phyloP scores from a whole-genome alignment of 768 basidiomycete genomes.

The Suillus subluteus region DNA sequence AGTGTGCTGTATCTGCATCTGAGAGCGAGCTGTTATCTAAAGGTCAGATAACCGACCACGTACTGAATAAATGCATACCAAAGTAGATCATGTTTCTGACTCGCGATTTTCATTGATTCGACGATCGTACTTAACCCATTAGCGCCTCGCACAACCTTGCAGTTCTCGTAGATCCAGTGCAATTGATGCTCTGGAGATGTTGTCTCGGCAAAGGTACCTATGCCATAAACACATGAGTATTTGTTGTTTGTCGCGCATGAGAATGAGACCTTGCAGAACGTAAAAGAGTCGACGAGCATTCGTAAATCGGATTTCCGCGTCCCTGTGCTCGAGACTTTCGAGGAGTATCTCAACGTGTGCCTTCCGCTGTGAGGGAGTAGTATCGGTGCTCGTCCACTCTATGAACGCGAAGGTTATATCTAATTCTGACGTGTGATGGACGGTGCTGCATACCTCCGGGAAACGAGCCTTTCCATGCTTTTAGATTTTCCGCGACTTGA shows the following conservation, averaged over 20 bases:
- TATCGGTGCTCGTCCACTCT: constrained; percentile 79
- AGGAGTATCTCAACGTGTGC: constrained; percentile 79
- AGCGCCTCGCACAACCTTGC: constrained; percentile 78
- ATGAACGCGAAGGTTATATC: constrained; percentile 7
- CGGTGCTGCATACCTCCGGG: constrained; percentile 57
- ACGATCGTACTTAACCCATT: constrained; percentile 85
- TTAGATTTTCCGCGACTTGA: constrained; percentile 84
- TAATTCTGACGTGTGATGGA: constrained; percentile 7
- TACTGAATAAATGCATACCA: constrained; percentile 49
- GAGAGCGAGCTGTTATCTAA: constrained; percentile 62
- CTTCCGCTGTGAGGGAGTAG: constrained; percentile 60
- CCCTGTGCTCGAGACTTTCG: constrained; percentile 85
- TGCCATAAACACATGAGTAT: constrained; percentile 17
- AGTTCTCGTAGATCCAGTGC: constrained; percentile 95
- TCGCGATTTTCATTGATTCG: constrained; percentile 88
- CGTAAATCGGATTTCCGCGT: constrained; percentile 82
- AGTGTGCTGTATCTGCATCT: constrained; percentile 72
- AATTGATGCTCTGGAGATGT: constrained; percentile 92
- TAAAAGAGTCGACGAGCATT: constrained; percentile 89
- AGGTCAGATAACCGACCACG: constrained; percentile 7
- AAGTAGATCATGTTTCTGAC: constrained; percentile 81
- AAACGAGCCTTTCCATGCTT: constrained; percentile 87
- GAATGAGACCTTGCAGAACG: constrained; percentile 78
- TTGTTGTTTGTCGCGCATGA: background rate
- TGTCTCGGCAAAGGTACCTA: constrained; percentile 91